These are phyloP conservation scores for Beauveria medogensis DNA, from an alignment of 2,329 filamentous ascomycete species.

Conservation along the genomic window DNA sequence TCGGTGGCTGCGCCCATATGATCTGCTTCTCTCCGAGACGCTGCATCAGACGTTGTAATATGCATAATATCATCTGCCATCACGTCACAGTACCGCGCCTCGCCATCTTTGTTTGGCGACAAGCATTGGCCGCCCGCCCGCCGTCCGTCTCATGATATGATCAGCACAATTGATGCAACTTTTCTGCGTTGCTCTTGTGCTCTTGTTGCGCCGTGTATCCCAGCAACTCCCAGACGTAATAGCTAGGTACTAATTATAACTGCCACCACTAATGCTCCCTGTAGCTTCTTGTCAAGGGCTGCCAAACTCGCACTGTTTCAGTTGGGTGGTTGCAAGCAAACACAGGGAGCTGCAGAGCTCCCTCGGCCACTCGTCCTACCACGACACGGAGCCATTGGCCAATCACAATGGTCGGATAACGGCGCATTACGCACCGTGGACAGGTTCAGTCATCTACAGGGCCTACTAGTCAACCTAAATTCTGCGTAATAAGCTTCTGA, in stretches of 20 bases:
- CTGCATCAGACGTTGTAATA: slow-evolving; percentile 2
- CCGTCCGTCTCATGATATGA: slow-evolving; percentile 4
- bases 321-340: neutral
- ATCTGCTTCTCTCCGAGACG: neutral
- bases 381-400: slow-evolving; percentile 5
- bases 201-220: neutral
- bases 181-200: neutral
- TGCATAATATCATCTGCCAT: slow-evolving; percentile 3
- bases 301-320: slow-evolving; percentile 3
- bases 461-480: neutral
- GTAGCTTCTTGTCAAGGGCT: neutral
- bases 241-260: neutral
- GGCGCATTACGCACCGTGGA: slow-evolving; percentile 3
- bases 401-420: slow-evolving; percentile 10
- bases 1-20: neutral
- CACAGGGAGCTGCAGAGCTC: too few species aligned
- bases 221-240: neutral
- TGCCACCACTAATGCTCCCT: neutral
- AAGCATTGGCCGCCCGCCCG: neutral
- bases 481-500: neutral
- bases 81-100: neutral
- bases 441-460: neutral
- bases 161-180: neutral
- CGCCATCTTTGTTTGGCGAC: neutral
- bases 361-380: neutral